Percentiles rank a stretch among this genome's conserved stretches.
These are phyloP conservation scores for Auriscalpium orientale DNA, from an alignment of 768 basidiomycete genomes.

Conservation along the genomic window DNA sequence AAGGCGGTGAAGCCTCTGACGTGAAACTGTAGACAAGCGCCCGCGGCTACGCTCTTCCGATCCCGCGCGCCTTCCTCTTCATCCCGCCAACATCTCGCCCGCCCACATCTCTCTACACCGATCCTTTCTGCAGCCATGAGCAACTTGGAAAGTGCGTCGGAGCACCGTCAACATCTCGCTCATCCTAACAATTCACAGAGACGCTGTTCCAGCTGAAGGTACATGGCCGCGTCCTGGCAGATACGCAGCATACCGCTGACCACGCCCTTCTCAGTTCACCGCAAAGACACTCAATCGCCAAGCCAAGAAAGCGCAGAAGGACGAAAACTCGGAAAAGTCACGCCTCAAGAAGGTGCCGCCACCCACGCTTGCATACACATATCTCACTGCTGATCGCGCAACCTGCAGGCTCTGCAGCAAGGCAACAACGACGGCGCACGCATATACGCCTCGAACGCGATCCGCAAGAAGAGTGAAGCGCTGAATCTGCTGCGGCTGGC, in stretches of 20 bases:
- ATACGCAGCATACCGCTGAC: background rate
- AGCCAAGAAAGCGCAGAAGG: conserved; percentile 96
- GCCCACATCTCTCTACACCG: background rate
- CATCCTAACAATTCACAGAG: conserved; percentile 41
- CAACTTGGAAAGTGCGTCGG: conserved; percentile 78
- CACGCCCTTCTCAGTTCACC: conserved; percentile 64
- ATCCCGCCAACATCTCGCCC: background rate
- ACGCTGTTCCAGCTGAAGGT: conserved; percentile 99
- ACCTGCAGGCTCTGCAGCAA: conserved; percentile 80
- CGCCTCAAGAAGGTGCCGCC: conserved; percentile 82
- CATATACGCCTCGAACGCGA: conserved; percentile 97
- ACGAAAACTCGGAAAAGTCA: conserved; percentile 82
- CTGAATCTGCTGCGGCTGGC: conserved; percentile 86
- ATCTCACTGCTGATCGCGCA: background rate
- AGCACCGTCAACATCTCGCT: no score
- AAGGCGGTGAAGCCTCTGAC: background rate
- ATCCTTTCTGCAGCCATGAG: conserved; percentile 42
- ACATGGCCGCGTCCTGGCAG: background rate
- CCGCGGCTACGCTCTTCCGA: background rate
- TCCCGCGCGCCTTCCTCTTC: background rate
- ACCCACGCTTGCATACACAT: background rate
- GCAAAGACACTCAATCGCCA: conserved; percentile 92
- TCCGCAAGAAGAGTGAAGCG: conserved; percentile 94
- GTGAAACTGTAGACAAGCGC: background rate
- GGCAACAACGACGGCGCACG: conserved; percentile 95